Conservation (phyloP, 2,329 filamentous ascomycete genomes). For the Fusarium humuli region DNA sequence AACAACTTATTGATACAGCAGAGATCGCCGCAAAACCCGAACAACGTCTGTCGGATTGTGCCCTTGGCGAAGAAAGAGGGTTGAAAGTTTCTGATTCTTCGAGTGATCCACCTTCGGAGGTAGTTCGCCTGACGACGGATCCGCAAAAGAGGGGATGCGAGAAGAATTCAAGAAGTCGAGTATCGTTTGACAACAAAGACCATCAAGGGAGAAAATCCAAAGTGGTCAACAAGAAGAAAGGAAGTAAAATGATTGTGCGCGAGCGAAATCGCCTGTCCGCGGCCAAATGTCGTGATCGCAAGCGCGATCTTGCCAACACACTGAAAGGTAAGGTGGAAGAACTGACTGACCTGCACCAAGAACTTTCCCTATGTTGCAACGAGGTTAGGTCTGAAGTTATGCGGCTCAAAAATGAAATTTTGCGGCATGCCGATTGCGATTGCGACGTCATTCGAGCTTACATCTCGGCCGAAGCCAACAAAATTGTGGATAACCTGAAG, state of each 20-base stretch:
- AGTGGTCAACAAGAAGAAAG: background rate
- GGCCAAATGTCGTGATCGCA: background rate
- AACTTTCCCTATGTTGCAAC: background rate
- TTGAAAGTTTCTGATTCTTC: background rate
- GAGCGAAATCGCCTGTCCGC: background rate
- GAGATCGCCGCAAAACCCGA: background rate
- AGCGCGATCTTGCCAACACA: background rate
- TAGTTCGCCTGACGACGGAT: background rate
- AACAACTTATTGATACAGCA: background rate
- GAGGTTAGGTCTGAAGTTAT: background rate
- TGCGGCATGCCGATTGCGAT: background rate
- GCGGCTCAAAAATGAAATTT: background rate
- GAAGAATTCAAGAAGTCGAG: background rate
- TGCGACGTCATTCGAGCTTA: background rate
- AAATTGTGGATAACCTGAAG: background rate
- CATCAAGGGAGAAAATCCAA: background rate
- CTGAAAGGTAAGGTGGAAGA: background rate
- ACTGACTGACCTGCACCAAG: background rate
- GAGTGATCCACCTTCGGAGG: background rate
- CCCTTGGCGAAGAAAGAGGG: background rate
- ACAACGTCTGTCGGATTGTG: background rate
- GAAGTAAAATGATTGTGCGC: background rate
- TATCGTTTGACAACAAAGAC: background rate
- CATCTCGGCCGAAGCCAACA: background rate
- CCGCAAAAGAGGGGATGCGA: background rate